These are phyloP conservation scores for Phytophthora parvispora DNA, from an alignment of 352 stramenopile genomes.

Conservation along the genomic window DNA sequence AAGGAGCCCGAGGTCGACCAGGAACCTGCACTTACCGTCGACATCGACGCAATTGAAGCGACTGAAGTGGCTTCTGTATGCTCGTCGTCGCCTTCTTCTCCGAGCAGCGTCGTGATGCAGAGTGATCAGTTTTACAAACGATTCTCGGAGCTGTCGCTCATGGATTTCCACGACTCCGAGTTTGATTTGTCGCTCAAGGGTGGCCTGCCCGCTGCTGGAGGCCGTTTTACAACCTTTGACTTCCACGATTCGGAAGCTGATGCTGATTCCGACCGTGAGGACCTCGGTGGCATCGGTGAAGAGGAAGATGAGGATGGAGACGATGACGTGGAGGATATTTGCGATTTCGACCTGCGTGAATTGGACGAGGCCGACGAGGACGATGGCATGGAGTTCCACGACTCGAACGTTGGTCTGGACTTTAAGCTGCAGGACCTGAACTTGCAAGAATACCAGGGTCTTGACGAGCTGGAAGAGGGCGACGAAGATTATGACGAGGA, in stretches of 20 bases:
- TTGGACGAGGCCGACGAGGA: constrained; percentile 45
- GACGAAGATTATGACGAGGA: constrained; percentile 61
- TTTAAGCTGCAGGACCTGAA: constrained; percentile 51
- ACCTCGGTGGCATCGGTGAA: constrained; percentile 44
- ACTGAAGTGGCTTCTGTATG: constrained; percentile 36
- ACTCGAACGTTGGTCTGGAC: constrained; percentile 50
- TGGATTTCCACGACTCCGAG: constrained; percentile 77
- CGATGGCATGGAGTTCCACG: constrained; percentile 50
- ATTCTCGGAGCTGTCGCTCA: constrained; percentile 61
- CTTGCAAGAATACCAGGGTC: constrained; percentile 52
- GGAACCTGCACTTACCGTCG: constrained; percentile 5
- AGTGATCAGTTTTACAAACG: constrained; percentile 56
- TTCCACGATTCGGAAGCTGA: constrained; percentile 49
- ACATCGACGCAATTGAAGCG: constrained; percentile 29
- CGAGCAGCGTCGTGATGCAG: constrained; percentile 41
- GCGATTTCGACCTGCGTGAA: constrained; percentile 38
- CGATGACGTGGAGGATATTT: constrained; percentile 42
- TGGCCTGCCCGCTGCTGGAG: constrained; percentile 14
- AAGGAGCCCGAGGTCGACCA: constrained; percentile 34
- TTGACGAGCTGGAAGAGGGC: constrained; percentile 48
- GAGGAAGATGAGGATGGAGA: constrained; percentile 47
- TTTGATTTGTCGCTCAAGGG: constrained; percentile 60
- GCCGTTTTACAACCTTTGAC: constrained; percentile 37
- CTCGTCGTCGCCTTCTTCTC: constrained; percentile 58
- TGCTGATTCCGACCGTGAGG: constrained; percentile 28